phyloP scores from a whole-genome alignment of 1,284 basidiomycete genomes.

The Pseudozyma thailandica region DNA sequence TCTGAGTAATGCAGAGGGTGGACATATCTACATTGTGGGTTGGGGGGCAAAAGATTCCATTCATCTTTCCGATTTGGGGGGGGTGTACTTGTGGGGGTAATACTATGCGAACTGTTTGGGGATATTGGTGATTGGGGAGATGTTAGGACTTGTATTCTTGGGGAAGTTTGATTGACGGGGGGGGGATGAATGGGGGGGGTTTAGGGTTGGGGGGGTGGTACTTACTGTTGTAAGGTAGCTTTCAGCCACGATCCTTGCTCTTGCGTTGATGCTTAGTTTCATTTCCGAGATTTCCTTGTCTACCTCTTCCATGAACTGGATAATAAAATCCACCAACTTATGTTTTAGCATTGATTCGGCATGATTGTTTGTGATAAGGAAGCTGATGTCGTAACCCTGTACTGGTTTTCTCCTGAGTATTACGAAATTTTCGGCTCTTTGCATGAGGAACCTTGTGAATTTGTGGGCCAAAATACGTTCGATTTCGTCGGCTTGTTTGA shows the following conservation, averaged over 20 bases:
- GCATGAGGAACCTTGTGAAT: constrained; percentile 99
- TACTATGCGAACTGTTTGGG: too few relatives aligned
- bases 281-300: constrained; percentile 86
- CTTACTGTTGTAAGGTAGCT: constrained; percentile 61
- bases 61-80: background rate
- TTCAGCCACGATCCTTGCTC: constrained; percentile 96
- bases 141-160: too few relatives aligned
- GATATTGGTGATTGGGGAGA: too few relatives aligned
- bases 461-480: constrained; percentile 96
- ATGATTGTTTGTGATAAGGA: constrained; percentile 97
- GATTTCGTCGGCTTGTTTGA: constrained; percentile 99
- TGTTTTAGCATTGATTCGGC: constrained; percentile 98
- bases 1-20: too few relatives aligned
- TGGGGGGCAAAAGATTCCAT: too few relatives aligned
- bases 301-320: constrained; percentile 99
- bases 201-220: too few relatives aligned
- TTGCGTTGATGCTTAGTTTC: constrained; percentile 83
- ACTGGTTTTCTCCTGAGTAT: constrained; percentile 94
- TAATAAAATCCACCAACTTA: constrained; percentile 99
- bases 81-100: too few relatives aligned
- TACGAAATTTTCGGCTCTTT: constrained; percentile 95
- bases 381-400: constrained; percentile 90
- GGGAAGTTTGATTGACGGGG: background rate
- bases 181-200: too few relatives aligned
- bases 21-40: too few relatives aligned